Base-by-base conservation (phyloP, 2,329 filamentous ascomycete species). In the Endothia cerciana region DNA sequence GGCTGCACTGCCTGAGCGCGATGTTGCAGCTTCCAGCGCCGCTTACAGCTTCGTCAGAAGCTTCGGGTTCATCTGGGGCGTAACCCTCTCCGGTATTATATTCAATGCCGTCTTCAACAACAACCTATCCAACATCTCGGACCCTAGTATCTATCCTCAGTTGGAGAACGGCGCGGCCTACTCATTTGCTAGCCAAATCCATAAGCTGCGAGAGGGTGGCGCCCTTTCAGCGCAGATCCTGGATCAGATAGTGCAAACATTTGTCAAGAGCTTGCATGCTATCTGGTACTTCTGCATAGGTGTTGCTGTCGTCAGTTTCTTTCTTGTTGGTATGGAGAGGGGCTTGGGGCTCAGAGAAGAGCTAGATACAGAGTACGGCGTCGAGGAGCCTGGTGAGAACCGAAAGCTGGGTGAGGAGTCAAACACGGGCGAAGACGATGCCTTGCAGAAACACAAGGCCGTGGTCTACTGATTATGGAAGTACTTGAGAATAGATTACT, bases 1-100 rank as follows among this genome's bases (percentile, higher is more conserved):
- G 69, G 78, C 76, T 1, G 22, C 69, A 0, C 55, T 74, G 4
- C 28, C 68, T 0, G 73, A 76, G 17, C 57, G 57, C 3, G 74
- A 78, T 45, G 69, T 72, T 0, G 70, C 72, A 1, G 67, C 72
- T 11, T 74, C 76, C 0, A 73, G 73, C 2, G 73, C 72, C 4
- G 75, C 77, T 63, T 77, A 73, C 66, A 69, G 70, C 4, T 82
- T 80, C 67, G 71, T 77, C 63, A 73, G 79, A 17, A 74, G 71
- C 38, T 74, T 81, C n/a, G 79, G 80, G 0, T 72, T 74, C 38
- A 74, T 78, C 7, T 73, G 80, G 47, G 79, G 79, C n/a, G 74
- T 80, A 1, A 73, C 76, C 0, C 73, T 82, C 10, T 74, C 74
- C 2, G 73, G 73, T 0, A 70, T 73, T 5, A 73, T 79, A 28